Conservation (phyloP, 495 filamentous ascomycete species). For the Penicillium alfredii region DNA sequence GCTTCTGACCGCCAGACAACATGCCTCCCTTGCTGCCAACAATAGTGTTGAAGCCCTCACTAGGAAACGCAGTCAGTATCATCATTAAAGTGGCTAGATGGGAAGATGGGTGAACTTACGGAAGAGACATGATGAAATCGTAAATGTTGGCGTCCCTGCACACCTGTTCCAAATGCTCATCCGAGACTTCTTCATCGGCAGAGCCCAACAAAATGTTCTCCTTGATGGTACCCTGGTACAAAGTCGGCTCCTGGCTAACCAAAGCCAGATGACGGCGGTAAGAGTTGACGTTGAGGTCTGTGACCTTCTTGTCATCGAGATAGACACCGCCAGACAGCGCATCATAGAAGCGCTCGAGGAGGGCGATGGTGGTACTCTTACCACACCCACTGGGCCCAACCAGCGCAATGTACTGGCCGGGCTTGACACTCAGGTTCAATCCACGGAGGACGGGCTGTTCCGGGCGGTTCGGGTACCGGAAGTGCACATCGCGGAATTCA, state of each 20-base stretch:
- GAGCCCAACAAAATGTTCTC: constrained; percentile 77
- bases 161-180: constrained; percentile 64
- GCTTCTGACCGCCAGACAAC: constrained; percentile 79
- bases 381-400: constrained; percentile 80
- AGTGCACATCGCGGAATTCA: constrained; percentile 74
- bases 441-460: constrained; percentile 75
- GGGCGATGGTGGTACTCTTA: constrained; percentile 74
- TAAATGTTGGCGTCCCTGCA: constrained; percentile 90
- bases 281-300: constrained; percentile 65
- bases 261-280: constrained; percentile 73
- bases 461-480: constrained; percentile 73
- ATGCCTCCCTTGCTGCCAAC: constrained; percentile 73
- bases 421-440: constrained; percentile 63
- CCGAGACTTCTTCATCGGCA: constrained; percentile 54
- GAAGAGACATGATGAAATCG: constrained; percentile 75
- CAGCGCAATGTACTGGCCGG: constrained; percentile 73
- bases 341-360: constrained; percentile 84
- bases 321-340: constrained; percentile 65
- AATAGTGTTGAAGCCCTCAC: constrained; percentile 67
- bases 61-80: constrained; percentile 28
- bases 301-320: constrained; percentile 71
- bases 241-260: constrained; percentile 79
- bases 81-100: background rate
- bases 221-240: constrained; percentile 79
- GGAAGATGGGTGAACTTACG: constrained; percentile 28